Percentiles rank a stretch among this genome's conserved stretches.
Conservation (phyloP, 306 rosid genomes). For the Acacia crassicarpa region DNA sequence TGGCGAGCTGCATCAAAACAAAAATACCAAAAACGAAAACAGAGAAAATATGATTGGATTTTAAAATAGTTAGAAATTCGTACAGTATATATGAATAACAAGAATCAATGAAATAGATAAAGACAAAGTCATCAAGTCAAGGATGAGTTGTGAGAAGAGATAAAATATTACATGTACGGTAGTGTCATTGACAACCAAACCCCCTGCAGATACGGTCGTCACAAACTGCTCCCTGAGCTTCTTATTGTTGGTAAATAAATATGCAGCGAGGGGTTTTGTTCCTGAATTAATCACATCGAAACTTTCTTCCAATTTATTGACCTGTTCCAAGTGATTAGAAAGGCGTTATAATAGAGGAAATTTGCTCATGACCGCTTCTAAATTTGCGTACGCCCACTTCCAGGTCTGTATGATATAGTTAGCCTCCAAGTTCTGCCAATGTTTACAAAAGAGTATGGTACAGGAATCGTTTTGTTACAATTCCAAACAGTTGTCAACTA, state of each 20-base stretch:
- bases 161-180: constrained; percentile 62
- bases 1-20: constrained; percentile 64
- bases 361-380: constrained; percentile 1
- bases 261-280: constrained; percentile 98
- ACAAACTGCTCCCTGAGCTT: constrained; percentile 81
- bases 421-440: not conserved
- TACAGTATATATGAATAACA: not conserved
- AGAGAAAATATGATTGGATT: not conserved
- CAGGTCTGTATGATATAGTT: constrained; percentile 5
- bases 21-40: constrained; percentile 17
- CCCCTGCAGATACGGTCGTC: constrained; percentile 74
- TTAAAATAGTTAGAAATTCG: not conserved
- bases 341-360: constrained; percentile 4
- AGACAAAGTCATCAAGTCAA: constrained; percentile 8
- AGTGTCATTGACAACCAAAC: constrained; percentile 87
- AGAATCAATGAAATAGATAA: not conserved
- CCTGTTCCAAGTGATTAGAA: constrained; percentile 51
- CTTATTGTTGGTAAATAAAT: constrained; percentile 75
- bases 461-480: not conserved
- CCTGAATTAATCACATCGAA: constrained; percentile 74
- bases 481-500: not conserved
- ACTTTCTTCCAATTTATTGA: constrained; percentile 80
- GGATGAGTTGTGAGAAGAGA: constrained; percentile 6
- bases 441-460: not conserved
- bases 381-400: constrained; percentile 13